A percentile compares a stretch with the other conserved stretches of the same genome.
Evolutionary conservation across 1,284 basidiomycete genomes (phyloP).

Genomic region (Athelia psychrophila): DNA sequence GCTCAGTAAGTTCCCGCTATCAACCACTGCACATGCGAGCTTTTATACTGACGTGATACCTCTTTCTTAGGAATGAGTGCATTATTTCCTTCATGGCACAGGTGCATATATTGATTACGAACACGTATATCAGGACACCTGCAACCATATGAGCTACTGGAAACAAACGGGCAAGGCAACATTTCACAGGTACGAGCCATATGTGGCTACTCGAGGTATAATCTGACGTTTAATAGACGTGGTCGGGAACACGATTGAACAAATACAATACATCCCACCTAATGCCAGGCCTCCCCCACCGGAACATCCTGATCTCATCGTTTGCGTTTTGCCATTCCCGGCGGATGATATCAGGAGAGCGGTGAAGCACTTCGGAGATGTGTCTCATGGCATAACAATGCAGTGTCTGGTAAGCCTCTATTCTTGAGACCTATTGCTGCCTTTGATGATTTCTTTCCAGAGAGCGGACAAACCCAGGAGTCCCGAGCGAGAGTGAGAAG

Average conservation of each 20-base stretch:
- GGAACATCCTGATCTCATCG: conserved; percentile 18
- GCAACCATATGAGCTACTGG: background rate
- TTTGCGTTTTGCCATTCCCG: conserved; percentile 30
- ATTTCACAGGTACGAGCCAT: conserved; percentile 12
- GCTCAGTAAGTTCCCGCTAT: conserved; percentile 24
- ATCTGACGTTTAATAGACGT: too few species aligned
- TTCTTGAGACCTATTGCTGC: background rate
- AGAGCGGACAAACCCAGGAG: conserved; percentile 12
- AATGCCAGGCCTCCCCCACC: too few species aligned
- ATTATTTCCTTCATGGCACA: too few species aligned
- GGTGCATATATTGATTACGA: too few species aligned
- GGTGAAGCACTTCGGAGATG: conserved; percentile 35
- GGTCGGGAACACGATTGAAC: too few species aligned
- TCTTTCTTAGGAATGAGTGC: too few species aligned
- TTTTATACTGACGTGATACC: too few species aligned
- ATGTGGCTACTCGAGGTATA: background rate
- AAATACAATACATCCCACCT: too few species aligned
- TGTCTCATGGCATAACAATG: conserved; percentile 26
- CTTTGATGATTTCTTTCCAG: conserved; percentile 14
- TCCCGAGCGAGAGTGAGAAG: too few species aligned
- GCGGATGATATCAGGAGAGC: conserved; percentile 24
- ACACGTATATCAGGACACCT: too few species aligned
- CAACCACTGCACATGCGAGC: conserved; percentile 21
- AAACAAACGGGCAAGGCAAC: conserved; percentile 8
- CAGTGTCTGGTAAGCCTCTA: conserved; percentile 32